Evolutionary conservation across 768 basidiomycete genomes (phyloP), one percentile per base, ranked within the genome.

Genomic region (Rhodotorula toruloides): DNA sequence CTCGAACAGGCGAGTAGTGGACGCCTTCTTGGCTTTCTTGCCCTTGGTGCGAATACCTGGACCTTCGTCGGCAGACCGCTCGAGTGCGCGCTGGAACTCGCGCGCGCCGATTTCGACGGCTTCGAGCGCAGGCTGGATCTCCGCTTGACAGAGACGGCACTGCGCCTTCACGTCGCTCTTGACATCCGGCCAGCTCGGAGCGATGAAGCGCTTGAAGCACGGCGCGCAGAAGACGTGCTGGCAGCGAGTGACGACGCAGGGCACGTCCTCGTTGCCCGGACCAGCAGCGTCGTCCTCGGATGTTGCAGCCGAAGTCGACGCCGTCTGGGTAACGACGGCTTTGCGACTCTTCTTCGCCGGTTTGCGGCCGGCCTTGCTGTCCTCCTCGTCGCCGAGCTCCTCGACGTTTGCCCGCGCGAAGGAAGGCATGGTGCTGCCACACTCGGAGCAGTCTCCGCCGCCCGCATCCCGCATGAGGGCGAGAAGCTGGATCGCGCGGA

Each of bases 151-250:
- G 16, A 85, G 84, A 25, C 87, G 84, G 76, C 96, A 99, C 13
- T 82, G 80, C 25, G 84, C 82, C 54, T 77, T 79, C n/a, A 80
- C 77, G 58, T 86, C 85, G 29, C 83, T 77, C 27, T 82, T 71
- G 47, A 86, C 82, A 37, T 59, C 19, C 2, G 91, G 89, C 87
- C 89, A 97, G 32, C 84, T 85, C 31, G 90, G 83, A 68, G 83
- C 89, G 47, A 91, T 84, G n/a, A 83, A 84, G 68, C 81, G 79
- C 46, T 87, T 85, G 82, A 91, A 98, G 78, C 96, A 99, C 34
- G 80, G 80, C 16, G 86, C 73, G 78, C 96, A 99, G 77, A 89
- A 97, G 37, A 98, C 82, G 77, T 99, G 96, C 74, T 91, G 89
- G 76, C 96, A 99, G 67, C 88, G 85, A 19, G 96, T 96, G 75